These are phyloP conservation scores for Vigna angularis DNA, from an alignment of 306 rosid species.

Conservation along the genomic window DNA sequence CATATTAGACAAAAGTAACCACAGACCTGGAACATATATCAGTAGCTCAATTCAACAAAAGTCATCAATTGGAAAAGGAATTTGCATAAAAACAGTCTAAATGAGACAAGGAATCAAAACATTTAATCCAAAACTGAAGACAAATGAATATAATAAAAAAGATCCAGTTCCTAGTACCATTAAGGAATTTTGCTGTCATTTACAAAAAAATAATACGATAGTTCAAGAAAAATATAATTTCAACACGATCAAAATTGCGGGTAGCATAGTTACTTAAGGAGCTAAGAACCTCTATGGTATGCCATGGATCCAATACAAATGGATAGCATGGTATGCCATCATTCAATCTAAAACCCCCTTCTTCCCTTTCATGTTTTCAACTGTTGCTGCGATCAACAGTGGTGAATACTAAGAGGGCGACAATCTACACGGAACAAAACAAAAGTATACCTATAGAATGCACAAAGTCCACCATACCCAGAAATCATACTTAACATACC, in stretches of 20 bases:
- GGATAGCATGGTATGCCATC: not conserved
- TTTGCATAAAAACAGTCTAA: not conserved
- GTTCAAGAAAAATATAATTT: not conserved
- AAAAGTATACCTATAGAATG: not conserved
- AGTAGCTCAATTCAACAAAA: constrained; percentile 7
- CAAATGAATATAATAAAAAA: not conserved
- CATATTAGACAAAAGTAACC: constrained; percentile 2
- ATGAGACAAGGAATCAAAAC: not conserved
- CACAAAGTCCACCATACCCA: constrained; percentile 4
- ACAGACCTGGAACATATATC: not conserved
- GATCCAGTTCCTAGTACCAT: not conserved
- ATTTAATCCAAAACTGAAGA: not conserved
- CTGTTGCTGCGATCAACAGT: not conserved
- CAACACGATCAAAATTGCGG: not conserved
- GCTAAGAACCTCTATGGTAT: not conserved
- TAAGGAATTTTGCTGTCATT: not conserved
- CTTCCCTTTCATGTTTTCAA: not conserved
- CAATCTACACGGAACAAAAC: not conserved
- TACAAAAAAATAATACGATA: not conserved
- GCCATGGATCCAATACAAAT: not conserved
- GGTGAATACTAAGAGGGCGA: not conserved
- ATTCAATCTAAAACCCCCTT: not conserved
- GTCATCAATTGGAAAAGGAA: constrained; percentile 1
- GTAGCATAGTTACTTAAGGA: not conserved
- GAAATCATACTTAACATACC: constrained; percentile 7